Percentiles rank a stretch among this genome's conserved stretches.
phyloP scores from a whole-genome alignment of 2,329 filamentous ascomycete species.

The Teratosphaeria nubilosa region DNA sequence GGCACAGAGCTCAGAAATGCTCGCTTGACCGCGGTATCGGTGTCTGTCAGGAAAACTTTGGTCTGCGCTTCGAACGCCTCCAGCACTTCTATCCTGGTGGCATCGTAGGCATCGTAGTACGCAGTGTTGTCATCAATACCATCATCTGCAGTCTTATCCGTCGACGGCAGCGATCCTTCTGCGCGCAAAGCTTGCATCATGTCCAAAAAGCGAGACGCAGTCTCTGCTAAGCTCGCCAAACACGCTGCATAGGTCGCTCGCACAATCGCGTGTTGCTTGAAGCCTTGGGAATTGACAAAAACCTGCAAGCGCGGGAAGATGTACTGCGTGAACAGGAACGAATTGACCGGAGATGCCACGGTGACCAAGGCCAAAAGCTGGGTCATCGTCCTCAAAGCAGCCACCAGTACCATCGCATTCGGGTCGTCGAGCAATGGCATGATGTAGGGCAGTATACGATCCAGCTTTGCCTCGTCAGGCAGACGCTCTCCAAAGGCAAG shows the following conservation, averaged over 20 bases:
- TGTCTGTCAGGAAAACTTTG: conserved; percentile 79
- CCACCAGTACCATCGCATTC: conserved; percentile 72
- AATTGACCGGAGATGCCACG: conserved; percentile 69
- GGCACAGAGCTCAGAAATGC: conserved; percentile 88
- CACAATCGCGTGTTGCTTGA: conserved; percentile 50
- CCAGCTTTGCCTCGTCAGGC: conserved; percentile 91
- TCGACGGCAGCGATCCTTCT: conserved; percentile 67
- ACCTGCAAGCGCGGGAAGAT: conserved; percentile 49
- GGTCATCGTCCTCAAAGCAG: conserved; percentile 76
- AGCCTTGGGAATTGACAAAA: conserved; percentile 44
- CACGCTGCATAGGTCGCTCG: conserved; percentile 89
- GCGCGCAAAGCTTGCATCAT: conserved; percentile 81
- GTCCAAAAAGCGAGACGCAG: conserved; percentile 75
- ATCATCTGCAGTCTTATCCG: conserved; percentile 71
- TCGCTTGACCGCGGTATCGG: conserved; percentile 72
- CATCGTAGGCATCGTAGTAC: conserved; percentile 78
- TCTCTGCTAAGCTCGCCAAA: conserved; percentile 76
- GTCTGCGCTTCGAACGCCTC: conserved; percentile 80
- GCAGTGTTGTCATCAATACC: conserved; percentile 49
- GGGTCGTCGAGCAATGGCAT: conserved; percentile 73
- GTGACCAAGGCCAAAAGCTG: conserved; percentile 80
- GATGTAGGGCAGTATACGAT: conserved; percentile 83
- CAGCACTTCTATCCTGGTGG: conserved; percentile 71
- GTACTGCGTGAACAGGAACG: conserved; percentile 58
- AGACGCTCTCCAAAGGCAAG: conserved; percentile 83